Evolutionary conservation across 768 basidiomycete species (phyloP).

Genomic region (Kwoniella bestiolae): DNA sequence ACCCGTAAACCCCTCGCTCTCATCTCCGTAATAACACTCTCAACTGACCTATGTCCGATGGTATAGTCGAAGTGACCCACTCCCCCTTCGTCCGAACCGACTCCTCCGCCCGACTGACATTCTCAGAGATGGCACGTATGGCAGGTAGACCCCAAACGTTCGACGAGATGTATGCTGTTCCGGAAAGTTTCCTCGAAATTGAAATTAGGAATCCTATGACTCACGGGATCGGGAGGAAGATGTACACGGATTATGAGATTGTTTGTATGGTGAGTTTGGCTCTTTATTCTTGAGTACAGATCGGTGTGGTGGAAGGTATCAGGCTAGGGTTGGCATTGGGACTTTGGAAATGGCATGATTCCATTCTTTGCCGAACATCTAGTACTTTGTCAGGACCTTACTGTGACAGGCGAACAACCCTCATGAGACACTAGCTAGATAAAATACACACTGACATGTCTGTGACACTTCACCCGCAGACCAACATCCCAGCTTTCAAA

Average conservation of each 20-base stretch:
- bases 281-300: too few species aligned
- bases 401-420: too few species aligned
- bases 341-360: too few species aligned
- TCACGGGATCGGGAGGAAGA: slow-evolving; percentile 95
- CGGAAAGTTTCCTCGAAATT: slow-evolving; percentile 95
- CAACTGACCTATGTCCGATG: neutral
- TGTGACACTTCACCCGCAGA: slow-evolving; percentile 62
- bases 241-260: slow-evolving; percentile 99
- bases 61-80: slow-evolving; percentile 53
- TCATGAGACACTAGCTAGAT: too few species aligned
- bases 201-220: slow-evolving; percentile 97
- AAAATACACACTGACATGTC: neutral
- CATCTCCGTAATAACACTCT: neutral
- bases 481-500: slow-evolving; percentile 99
- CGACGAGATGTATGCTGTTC: slow-evolving; percentile 98
- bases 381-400: too few species aligned
- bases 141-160: slow-evolving; percentile 60
- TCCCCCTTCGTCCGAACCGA: slow-evolving; percentile 56
- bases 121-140: slow-evolving; percentile 53
- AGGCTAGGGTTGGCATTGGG: too few species aligned
- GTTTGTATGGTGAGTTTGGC: slow-evolving; percentile 78
- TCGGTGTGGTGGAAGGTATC: too few species aligned
- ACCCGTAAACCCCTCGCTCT: too few species aligned
- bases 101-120: slow-evolving; percentile 48
- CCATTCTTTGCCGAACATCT: too few species aligned